Evolutionary conservation across 768 basidiomycete genomes (phyloP), one percentile per base, ranked within the genome.

Genomic region (Paxillus ammoniavirescens): DNA sequence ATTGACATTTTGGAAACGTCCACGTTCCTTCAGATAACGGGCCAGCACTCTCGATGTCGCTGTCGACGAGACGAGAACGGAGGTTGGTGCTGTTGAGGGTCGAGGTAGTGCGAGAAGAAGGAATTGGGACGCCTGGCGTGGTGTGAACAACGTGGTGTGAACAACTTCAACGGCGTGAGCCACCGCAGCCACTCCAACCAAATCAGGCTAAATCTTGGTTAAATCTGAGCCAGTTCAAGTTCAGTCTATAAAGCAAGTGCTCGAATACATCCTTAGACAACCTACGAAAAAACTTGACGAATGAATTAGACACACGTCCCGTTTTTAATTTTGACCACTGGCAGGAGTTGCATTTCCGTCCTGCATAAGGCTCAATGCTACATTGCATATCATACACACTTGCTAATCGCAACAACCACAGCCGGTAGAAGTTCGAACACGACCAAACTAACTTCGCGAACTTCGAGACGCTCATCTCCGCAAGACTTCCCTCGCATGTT

Each of bases 1-100:
- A 68, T 65, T 9, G 62, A 84, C 66, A 75, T 72, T 43, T 41
- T 65, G 50, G 60, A 37, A 51, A 42, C 13, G 56, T 47, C 63
- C 48, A 50, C 26, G 36, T 43, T 52, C 43, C 66, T 57, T 47
- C 52, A 23, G 17, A 49, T 23, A 26, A 49, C 21, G 52, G 49
- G 63, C 58, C 55, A 57, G 42, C 57, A 57, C 33, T 45, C 59
- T 61, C 52, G 63, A 30, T 47, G 60, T 58, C 55, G 53, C 44
- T 52, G 50, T 50, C 47, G 47, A 21, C 46, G 26, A 36, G 52
- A 37, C 48, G 54, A 49, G 31, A 38, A 44, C 46, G 55, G 33
- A 31, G 30, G 36, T 49, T 31, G 15, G 28, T 21, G 46, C 15
- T 41, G 37, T 7, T 36, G 37, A 23, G n/a, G 43, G 42, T 49